These are phyloP conservation scores for Rutstroemia sp. DNA, from an alignment of 2,329 filamentous ascomycete genomes.

Conservation along the genomic window DNA sequence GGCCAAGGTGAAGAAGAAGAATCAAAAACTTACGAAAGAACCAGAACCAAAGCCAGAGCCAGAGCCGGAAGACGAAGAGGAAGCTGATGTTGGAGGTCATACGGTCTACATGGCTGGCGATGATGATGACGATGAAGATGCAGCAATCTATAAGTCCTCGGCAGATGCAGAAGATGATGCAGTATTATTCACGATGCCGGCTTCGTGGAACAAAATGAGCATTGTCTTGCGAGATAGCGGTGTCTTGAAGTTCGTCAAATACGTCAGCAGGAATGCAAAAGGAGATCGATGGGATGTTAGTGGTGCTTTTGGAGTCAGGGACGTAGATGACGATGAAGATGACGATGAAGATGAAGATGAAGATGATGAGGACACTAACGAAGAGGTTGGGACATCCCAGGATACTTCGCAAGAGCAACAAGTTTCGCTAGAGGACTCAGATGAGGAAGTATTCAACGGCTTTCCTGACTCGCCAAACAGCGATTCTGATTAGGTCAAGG, in stretches of 20 bases:
- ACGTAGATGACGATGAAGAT: constrained; percentile 38
- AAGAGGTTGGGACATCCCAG: constrained; percentile 20
- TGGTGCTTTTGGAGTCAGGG: constrained; percentile 67
- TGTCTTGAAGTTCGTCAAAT: constrained; percentile 90
- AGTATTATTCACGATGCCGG: constrained; percentile 60
- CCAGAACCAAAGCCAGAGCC: constrained; percentile 15
- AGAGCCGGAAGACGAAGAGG: constrained; percentile 23
- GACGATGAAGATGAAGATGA: constrained; percentile 37
- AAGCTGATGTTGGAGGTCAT: constrained; percentile 63
- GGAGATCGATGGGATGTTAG: constrained; percentile 92
- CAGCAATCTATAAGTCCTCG: constrained; percentile 77
- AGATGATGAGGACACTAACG: constrained; percentile 30
- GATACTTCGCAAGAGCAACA: constrained; percentile 23
- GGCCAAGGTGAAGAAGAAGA: not conserved
- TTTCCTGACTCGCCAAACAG: constrained; percentile 38
- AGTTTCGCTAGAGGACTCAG: constrained; percentile 32
- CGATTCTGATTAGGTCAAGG: constrained; percentile 24
- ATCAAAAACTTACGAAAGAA: not conserved
- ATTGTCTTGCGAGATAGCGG: constrained; percentile 84
- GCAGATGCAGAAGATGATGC: constrained; percentile 64
- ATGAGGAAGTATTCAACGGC: constrained; percentile 50
- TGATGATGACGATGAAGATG: constrained; percentile 64
- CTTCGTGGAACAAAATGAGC: constrained; percentile 83
- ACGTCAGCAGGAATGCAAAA: constrained; percentile 72
- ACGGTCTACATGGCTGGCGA: constrained; percentile 93